Evolutionary conservation across 164 flowering plant species (phyloP).

Genomic region (Magnolia kwangsiensis): DNA sequence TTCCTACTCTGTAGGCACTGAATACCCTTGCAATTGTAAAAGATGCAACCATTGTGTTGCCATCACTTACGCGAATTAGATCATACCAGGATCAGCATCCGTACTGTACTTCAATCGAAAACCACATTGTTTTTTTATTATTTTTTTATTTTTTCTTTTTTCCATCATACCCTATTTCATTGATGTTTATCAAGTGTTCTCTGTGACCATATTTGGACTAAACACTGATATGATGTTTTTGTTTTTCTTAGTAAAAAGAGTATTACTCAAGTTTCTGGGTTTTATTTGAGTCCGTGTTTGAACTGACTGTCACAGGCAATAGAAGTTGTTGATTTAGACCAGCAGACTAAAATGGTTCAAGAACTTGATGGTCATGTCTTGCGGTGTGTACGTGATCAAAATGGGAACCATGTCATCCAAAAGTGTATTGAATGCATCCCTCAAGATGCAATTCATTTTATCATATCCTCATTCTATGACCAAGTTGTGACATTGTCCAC

Average conservation of each 20-base stretch:
- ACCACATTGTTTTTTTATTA: not conserved
- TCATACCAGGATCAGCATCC: not conserved
- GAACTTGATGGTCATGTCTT: constrained; percentile 92
- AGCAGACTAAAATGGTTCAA: constrained; percentile 81
- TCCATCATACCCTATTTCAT: not conserved
- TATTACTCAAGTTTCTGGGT: constrained; percentile 1
- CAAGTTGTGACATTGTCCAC: constrained; percentile 92
- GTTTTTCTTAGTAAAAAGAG: not conserved
- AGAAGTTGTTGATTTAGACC: constrained; percentile 95
- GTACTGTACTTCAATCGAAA: not conserved
- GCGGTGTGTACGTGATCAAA: constrained; percentile 98
- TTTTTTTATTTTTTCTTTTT: not conserved
- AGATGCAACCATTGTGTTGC: too few species aligned
- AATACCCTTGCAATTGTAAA: too few species aligned
- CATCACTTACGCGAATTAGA: too few species aligned
- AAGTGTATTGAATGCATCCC: constrained; percentile 98
- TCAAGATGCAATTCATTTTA: constrained; percentile 82
- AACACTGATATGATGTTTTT: not conserved
- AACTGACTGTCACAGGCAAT: constrained; percentile 61
- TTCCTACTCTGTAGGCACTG: too few species aligned
- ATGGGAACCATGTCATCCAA: constrained; percentile 98
- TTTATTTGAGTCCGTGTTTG: not conserved
- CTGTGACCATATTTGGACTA: not conserved
- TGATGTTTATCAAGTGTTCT: not conserved
- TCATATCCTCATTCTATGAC: constrained; percentile 74